A percentile compares a stretch with the other conserved stretches of the same genome.
Conservation (phyloP, 495 filamentous ascomycete genomes). For the Aspergillus ellipticus region DNA sequence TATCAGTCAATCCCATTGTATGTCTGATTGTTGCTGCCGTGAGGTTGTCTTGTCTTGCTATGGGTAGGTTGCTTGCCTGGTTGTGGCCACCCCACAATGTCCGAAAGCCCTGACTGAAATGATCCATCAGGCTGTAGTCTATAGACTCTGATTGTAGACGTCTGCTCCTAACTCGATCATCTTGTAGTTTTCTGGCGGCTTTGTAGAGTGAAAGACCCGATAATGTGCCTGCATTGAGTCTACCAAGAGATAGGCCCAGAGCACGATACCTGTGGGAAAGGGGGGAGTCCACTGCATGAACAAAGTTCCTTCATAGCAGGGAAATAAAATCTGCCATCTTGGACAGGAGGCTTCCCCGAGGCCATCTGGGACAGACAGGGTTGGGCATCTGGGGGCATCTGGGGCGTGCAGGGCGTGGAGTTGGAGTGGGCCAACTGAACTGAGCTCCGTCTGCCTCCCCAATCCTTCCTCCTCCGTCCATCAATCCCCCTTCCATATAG, state of each 20-base stretch:
- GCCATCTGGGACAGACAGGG: not conserved
- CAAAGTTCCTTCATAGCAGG: not conserved
- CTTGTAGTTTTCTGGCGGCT: not conserved
- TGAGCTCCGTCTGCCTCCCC: constrained; percentile 8
- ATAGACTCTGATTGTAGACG: not conserved
- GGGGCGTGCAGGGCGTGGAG: constrained; percentile 1
- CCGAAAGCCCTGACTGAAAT: not conserved
- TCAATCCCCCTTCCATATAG: constrained; percentile 7
- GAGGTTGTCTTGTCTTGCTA: no score
- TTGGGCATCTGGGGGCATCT: constrained; percentile 3
- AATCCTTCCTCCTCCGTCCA: constrained; percentile 2
- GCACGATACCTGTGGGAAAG: not conserved
- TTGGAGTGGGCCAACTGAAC: constrained; percentile 13
- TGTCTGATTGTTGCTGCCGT: no score
- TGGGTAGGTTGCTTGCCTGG: not conserved
- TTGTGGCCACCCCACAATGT: not conserved
- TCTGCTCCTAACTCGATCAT: not conserved
- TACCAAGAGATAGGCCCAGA: not conserved
- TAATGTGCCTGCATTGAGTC: not conserved
- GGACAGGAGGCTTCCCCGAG: not conserved
- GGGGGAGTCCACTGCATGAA: not conserved
- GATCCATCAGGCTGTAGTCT: not conserved
- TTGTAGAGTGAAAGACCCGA: not conserved
- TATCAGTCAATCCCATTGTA: no score
- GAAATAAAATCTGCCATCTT: not conserved